Percentiles rank a stretch among this genome's conserved stretches.
Evolutionary conservation across 345 rosid genomes (phyloP).

Genomic region (Syzygium grande): DNA sequence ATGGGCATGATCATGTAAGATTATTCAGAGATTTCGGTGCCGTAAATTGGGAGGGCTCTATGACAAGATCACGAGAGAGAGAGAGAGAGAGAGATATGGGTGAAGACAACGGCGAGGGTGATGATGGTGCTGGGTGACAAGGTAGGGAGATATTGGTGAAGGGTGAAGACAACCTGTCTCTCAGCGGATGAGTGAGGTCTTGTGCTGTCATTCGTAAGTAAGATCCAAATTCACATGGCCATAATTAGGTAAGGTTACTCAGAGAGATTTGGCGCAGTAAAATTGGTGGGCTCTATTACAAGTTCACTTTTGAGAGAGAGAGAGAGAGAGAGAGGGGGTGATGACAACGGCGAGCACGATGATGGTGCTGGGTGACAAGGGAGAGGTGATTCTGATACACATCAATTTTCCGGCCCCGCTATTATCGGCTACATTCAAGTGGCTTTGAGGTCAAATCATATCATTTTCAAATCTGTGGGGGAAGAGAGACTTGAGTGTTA

Average conservation of each 20-base stretch:
- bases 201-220: background rate
- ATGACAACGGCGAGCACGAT: too few relatives aligned
- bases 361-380: background rate
- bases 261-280: background rate
- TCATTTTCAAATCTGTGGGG: background rate
- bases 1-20: background rate
- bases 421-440: background rate
- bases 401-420: background rate
- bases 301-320: background rate
- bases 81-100: background rate
- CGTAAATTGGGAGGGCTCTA: background rate
- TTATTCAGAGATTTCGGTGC: background rate
- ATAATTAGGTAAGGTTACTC: background rate
- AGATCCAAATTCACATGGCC: background rate
- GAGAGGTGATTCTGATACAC: background rate
- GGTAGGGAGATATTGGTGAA: background rate
- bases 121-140: background rate
- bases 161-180: background rate
- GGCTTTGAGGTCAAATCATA: background rate
- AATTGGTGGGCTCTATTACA: background rate
- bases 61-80: background rate
- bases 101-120: too few relatives aligned
- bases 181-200: background rate
- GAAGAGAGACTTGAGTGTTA: background rate
- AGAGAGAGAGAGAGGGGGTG: background rate